A percentile compares a stretch with the other conserved stretches of the same genome.
Evolutionary conservation across 1,284 basidiomycete genomes (phyloP).

Genomic region (Agroathelia rolfsii): DNA sequence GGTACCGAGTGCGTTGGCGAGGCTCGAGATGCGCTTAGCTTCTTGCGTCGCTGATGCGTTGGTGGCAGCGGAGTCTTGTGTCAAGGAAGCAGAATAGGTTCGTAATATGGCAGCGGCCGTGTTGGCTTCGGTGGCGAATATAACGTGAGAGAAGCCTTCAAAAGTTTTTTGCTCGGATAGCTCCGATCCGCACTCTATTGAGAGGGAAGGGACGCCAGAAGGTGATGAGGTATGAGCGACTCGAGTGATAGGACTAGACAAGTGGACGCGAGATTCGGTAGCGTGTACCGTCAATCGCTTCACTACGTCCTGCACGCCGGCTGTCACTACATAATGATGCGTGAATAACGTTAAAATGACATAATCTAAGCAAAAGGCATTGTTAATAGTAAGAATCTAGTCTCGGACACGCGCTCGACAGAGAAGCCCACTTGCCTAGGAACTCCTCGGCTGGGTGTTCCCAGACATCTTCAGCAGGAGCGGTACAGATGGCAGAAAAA

Average conservation of each 20-base stretch:
- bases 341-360: slow-evolving; percentile 50
- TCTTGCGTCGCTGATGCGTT: slow-evolving; percentile 22
- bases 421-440: slow-evolving; percentile 33
- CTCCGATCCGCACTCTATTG: slow-evolving; percentile 17
- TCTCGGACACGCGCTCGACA: slow-evolving; percentile 1
- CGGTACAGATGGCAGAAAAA: slow-evolving; percentile 67
- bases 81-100: slow-evolving; percentile 29
- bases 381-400: slow-evolving; percentile 1
- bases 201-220: slow-evolving; percentile 27
- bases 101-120: slow-evolving; percentile 40
- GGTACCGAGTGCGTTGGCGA: no score
- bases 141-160: slow-evolving; percentile 50
- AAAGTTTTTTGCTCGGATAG: slow-evolving; percentile 15
- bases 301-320: slow-evolving; percentile 49
- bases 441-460: slow-evolving; percentile 52
- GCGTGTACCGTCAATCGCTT: slow-evolving; percentile 30
- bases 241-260: slow-evolving; percentile 35
- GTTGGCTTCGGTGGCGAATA: slow-evolving; percentile 65
- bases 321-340: slow-evolving; percentile 47
- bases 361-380: slow-evolving; percentile 35
- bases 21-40: no score
- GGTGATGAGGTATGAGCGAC: slow-evolving; percentile 23
- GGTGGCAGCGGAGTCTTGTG: slow-evolving; percentile 14
- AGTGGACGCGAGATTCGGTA: slow-evolving; percentile 38
- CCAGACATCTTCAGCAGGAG: slow-evolving; percentile 37